Evolutionary conservation across 495 filamentous ascomycete species (phyloP).

Genomic region (Aspergillus nanangensis): DNA sequence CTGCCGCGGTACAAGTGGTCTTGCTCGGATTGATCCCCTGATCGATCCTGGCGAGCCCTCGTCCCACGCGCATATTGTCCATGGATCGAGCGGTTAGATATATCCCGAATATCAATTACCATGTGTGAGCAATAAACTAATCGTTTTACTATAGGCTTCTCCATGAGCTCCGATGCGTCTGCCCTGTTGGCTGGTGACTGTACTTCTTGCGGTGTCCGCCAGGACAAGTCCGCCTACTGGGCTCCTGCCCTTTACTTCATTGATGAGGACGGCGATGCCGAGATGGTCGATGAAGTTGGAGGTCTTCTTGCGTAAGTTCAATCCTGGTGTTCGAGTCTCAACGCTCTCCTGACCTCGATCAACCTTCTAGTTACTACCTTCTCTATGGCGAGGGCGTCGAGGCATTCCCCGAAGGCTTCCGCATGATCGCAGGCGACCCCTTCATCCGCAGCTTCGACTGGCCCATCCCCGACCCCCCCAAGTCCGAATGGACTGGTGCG

Average conservation of each 20-base stretch:
- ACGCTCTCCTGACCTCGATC: neutral
- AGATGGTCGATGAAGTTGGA: slow-evolving; percentile 49
- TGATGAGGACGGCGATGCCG: slow-evolving; percentile 49
- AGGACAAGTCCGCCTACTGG: slow-evolving; percentile 64
- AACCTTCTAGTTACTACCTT: slow-evolving; percentile 66
- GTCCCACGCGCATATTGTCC: slow-evolving; percentile 47
- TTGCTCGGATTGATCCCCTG: slow-evolving; percentile 55
- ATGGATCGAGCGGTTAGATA: slow-evolving; percentile 51
- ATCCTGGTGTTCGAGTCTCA: neutral
- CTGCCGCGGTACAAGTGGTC: slow-evolving; percentile 61
- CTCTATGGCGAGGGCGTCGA: slow-evolving; percentile 58
- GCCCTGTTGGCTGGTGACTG: slow-evolving; percentile 44
- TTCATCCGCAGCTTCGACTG: slow-evolving; percentile 65
- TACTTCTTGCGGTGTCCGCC: slow-evolving; percentile 53
- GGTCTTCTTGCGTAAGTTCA: slow-evolving; percentile 52
- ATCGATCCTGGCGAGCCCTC: slow-evolving; percentile 41
- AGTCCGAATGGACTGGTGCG: slow-evolving; percentile 59
- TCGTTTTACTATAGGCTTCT: slow-evolving; percentile 37
- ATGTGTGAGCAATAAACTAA: neutral
- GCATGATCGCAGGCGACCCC: slow-evolving; percentile 80
- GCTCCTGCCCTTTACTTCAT: slow-evolving; percentile 55
- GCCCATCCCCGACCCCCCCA: slow-evolving; percentile 65
- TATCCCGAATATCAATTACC: neutral
- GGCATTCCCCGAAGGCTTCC: slow-evolving; percentile 76
- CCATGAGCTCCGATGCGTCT: slow-evolving; percentile 34